These are phyloP conservation scores for Histomonas meleagridis DNA, from an alignment of 208 protist genomes.

Conservation along the genomic window DNA sequence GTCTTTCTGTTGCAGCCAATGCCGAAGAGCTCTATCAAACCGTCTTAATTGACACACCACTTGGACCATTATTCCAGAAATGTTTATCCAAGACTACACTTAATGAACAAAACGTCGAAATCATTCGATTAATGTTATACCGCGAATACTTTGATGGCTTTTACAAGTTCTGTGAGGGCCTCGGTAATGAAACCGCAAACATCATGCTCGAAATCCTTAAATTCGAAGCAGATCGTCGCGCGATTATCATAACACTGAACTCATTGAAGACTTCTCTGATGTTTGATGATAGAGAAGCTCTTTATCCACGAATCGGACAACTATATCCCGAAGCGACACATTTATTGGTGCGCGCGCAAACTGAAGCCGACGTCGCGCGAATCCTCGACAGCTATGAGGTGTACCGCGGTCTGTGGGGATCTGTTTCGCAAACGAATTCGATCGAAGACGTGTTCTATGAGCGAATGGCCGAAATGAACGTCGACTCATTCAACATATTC, in stretches of 20 bases:
- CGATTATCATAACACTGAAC: conserved; percentile 55
- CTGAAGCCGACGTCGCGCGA: conserved; percentile 39
- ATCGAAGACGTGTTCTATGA: conserved; percentile 43
- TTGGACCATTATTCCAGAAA: conserved; percentile 48
- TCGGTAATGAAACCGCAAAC: conserved; percentile 45
- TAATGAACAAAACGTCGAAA: conserved; percentile 52
- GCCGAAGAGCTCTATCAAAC: conserved; percentile 49
- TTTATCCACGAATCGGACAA: background rate
- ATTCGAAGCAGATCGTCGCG: conserved; percentile 54
- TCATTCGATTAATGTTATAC: conserved; percentile 51
- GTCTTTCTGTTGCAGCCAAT: background rate
- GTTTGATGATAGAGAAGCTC: background rate
- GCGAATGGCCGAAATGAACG: conserved; percentile 39
- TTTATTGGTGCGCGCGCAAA: conserved; percentile 31
- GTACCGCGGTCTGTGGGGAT: background rate
- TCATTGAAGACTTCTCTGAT: conserved; percentile 40
- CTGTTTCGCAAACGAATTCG: background rate
- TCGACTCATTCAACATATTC: conserved; percentile 29
- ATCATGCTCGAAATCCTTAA: conserved; percentile 47
- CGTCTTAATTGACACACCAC: conserved; percentile 54
- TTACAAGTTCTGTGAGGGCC: background rate
- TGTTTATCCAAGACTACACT: conserved; percentile 44
- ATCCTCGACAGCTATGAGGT: conserved; percentile 42
- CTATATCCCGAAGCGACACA: conserved; percentile 42
- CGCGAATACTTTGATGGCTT: conserved; percentile 45